Percentiles rank a stretch among this genome's conserved stretches.
These are phyloP conservation scores for Phyllosticta citriasiana DNA, from an alignment of 2,329 filamentous ascomycete species.

Conservation along the genomic window DNA sequence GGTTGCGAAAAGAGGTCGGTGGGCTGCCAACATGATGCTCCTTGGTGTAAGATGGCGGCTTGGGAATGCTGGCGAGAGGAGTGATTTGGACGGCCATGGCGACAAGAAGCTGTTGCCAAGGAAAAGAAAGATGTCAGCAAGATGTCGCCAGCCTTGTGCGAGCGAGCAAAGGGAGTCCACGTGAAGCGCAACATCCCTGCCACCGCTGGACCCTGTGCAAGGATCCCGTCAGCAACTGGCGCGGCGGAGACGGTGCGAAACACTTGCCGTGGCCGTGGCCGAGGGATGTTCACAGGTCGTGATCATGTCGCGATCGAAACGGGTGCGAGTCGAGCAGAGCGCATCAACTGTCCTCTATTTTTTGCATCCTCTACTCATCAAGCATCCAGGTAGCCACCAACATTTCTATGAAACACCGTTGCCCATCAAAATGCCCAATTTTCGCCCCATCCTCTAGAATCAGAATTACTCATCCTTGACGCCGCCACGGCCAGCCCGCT, in stretches of 20 bases:
- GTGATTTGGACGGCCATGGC: neutral
- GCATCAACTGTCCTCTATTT: neutral
- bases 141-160: too few species aligned
- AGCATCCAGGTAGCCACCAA: neutral
- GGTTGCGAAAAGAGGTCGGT: slow-evolving; percentile 38
- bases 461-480: slow-evolving; percentile 41
- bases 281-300: too few species aligned
- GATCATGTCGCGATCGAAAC: neutral
- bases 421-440: neutral
- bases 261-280: too few species aligned
- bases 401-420: neutral
- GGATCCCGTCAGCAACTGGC: too few species aligned
- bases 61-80: neutral
- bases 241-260: too few species aligned
- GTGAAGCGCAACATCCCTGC: too few species aligned
- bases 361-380: neutral
- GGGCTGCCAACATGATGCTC: slow-evolving; percentile 24
- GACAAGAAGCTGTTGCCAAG: too few species aligned
- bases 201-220: too few species aligned
- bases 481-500: slow-evolving; percentile 40
- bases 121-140: too few species aligned
- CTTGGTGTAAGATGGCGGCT: neutral
- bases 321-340: neutral
- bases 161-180: too few species aligned
- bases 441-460: neutral